Evolutionary conservation across 192 early-diverging fungal genomes (phyloP).

Genomic region (Ambispora gerdemannii): DNA sequence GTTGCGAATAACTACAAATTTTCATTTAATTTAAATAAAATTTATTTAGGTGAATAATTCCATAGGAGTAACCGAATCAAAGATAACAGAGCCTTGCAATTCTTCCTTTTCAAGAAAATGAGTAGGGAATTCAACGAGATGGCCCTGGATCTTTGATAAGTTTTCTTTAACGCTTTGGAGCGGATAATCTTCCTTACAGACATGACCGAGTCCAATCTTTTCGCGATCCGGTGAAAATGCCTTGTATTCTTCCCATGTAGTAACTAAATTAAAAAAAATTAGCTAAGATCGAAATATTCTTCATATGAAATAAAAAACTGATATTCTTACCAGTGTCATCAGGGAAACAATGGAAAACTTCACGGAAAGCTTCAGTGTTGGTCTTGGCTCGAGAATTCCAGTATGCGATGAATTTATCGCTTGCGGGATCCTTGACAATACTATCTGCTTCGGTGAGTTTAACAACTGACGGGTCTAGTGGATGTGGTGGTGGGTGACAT

Average conservation of each 20-base stretch:
- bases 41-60: constrained; percentile 51
- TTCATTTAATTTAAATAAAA: no score
- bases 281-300: neutral
- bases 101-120: constrained; percentile 38
- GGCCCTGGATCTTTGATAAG: constrained; percentile 42
- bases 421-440: constrained; percentile 65
- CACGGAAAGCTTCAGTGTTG: constrained; percentile 71
- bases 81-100: constrained; percentile 33
- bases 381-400: constrained; percentile 64
- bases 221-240: constrained; percentile 47
- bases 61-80: constrained; percentile 52
- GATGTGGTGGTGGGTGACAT: constrained; percentile 30
- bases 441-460: constrained; percentile 36
- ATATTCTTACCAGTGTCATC: constrained; percentile 65
- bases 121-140: constrained; percentile 40
- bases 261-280: constrained; percentile 25
- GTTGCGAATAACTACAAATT: no score
- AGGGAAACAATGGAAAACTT: constrained; percentile 83
- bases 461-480: constrained; percentile 29
- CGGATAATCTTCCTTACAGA: neutral
- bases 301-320: neutral
- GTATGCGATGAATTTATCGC: constrained; percentile 52
- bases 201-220: constrained; percentile 46
- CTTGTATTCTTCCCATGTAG: constrained; percentile 54
- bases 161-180: constrained; percentile 34